Base-by-base conservation (phyloP, 2,329 filamentous ascomycete genomes). In the Cercospora sojina region DNA sequence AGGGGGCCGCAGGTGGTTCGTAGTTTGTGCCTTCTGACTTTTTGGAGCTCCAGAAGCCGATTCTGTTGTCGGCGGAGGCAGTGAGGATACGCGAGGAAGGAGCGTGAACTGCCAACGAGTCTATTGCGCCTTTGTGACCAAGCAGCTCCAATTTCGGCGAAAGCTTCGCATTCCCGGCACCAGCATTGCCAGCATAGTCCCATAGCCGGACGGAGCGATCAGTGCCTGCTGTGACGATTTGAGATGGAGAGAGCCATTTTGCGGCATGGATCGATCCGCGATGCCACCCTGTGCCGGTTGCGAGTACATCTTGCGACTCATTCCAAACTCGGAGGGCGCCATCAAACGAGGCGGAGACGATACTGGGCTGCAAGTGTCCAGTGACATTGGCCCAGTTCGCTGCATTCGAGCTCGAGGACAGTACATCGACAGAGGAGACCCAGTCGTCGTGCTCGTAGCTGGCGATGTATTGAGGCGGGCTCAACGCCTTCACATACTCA, bases 381-480 rank as follows among this genome's bases (percentile, higher is more conserved):
- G 60, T 41, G 9, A 56, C 47, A 20, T 29, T 62, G 43, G 60
- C 60, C 60, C 60, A 62, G 56, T 82, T 77, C 20, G 84, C 88
- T 2, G 88, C 86, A 6, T 82, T 80, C 1, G 91, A 90, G 12
- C 47, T 56, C n/a, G 29, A 32, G 85, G 92, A 93, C 25, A 96
- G 83, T 4, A 96, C 86, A 78, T 97, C 93, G 27, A 98, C 88
- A 27, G 87, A 87, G 77, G 91, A 92, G 58, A 99, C 91, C 95
- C 95, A 99, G 79, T 98, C 95, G 76, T 99, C 93, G 78, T 99
- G 94, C 81, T 97, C 90, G 78, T 97, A 99, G 76, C 91, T 95
- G 12, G 93, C 90, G 73, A 96, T 89, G 78, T 95, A 94, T 38
- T 91, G 85, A 18, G 95, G 95, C 7, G 95, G 95, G 67, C 97